phyloP scores from a whole-genome alignment of 1,284 basidiomycete species.

The Papiliotrema flavescens region DNA sequence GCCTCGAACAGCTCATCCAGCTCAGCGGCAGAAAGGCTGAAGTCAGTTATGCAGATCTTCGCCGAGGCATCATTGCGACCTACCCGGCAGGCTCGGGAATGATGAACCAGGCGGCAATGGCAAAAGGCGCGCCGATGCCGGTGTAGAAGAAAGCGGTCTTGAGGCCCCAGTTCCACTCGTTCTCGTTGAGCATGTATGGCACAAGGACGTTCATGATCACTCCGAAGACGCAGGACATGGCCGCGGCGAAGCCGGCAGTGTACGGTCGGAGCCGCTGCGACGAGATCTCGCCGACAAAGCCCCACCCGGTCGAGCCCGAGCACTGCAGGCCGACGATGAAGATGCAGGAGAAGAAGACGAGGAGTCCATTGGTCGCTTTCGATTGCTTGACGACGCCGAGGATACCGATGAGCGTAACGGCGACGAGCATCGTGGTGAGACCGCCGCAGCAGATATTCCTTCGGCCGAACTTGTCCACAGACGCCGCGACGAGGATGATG shows the following conservation, averaged over 20 bases:
- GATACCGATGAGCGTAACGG: conserved; percentile 18
- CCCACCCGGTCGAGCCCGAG: conserved; percentile 24
- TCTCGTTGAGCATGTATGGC: conserved; percentile 21
- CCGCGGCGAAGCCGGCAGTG: conserved; percentile 25
- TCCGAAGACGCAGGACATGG: conserved; percentile 11
- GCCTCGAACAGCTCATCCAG: conserved; percentile 21
- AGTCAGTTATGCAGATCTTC: neutral
- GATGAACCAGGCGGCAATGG: conserved; percentile 19
- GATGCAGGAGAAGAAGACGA: conserved; percentile 20
- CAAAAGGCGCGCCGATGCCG: conserved; percentile 16
- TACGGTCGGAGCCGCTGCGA: conserved; percentile 22
- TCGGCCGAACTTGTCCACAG: conserved; percentile 19
- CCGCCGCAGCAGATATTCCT: conserved; percentile 16
- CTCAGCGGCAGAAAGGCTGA: conserved; percentile 16
- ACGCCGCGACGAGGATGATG: conserved; percentile 13
- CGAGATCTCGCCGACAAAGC: conserved; percentile 24
- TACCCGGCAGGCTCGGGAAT: conserved; percentile 22
- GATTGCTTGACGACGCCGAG: conserved; percentile 13
- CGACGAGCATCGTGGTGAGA: conserved; percentile 9
- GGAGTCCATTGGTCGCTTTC: conserved; percentile 11
- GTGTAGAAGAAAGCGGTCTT: conserved; percentile 23
- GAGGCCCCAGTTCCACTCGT: conserved; percentile 19
- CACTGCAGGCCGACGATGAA: conserved; percentile 22
- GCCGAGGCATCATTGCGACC: neutral
- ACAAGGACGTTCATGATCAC: conserved; percentile 21